Conservation (phyloP, 2,329 filamentous ascomycete species). For the Colletotrichum abscissum region DNA sequence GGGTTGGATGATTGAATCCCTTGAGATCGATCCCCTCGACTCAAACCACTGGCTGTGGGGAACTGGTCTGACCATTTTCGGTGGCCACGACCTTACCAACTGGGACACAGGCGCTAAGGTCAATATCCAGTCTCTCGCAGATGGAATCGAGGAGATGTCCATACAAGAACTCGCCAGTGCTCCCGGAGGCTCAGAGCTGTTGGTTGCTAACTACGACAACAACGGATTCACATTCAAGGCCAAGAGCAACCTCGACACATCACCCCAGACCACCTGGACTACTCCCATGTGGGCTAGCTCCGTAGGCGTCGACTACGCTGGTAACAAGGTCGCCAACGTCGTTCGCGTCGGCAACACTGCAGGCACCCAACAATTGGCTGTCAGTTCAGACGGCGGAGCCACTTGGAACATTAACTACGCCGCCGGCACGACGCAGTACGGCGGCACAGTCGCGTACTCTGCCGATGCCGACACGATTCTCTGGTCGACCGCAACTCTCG, state of each 20-base stretch:
- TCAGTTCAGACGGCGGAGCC: conserved; percentile 61
- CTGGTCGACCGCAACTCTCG: conserved; percentile 56
- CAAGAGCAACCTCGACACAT: conserved; percentile 49
- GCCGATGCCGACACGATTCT: conserved; percentile 62
- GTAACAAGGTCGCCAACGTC: conserved; percentile 56
- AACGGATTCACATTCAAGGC: conserved; percentile 62
- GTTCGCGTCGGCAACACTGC: conserved; percentile 61
- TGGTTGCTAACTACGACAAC: conserved; percentile 63
- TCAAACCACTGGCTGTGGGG: conserved; percentile 71
- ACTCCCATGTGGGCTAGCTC: conserved; percentile 58
- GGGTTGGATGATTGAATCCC: conserved; percentile 71
- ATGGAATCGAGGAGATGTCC: conserved; percentile 66
- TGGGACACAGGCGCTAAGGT: conserved; percentile 58
- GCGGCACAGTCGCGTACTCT: conserved; percentile 61
- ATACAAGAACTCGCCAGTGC: conserved; percentile 61
- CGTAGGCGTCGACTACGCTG: conserved; percentile 61
- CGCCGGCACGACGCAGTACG: conserved; percentile 53
- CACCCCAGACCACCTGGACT: conserved; percentile 58
- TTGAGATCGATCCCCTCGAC: conserved; percentile 69
- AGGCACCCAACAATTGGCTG: conserved; percentile 56
- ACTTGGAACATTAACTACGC: conserved; percentile 61
- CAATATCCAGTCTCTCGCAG: conserved; percentile 62
- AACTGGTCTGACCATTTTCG: conserved; percentile 65
- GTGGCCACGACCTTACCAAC: conserved; percentile 63
- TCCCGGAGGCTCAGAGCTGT: conserved; percentile 61